phyloP scores from a whole-genome alignment of 1,284 basidiomycete genomes.

The Sporisorium graminicola region DNA sequence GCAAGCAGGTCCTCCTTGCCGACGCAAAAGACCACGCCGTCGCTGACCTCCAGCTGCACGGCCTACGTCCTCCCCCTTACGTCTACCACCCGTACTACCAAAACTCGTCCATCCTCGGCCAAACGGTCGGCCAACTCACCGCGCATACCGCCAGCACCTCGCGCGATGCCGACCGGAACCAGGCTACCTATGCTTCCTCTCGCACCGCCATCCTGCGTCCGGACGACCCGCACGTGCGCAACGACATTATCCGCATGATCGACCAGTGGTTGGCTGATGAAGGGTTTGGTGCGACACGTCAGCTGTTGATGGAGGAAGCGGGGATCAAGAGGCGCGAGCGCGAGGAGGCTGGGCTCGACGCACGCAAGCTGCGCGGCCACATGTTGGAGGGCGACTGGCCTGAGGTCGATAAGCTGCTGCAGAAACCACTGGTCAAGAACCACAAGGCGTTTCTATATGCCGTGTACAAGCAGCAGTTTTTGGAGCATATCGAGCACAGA shows the following conservation, averaged over 20 bases:
- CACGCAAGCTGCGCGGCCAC: conserved; percentile 71
- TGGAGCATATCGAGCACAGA: conserved; percentile 73
- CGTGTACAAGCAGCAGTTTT: conserved; percentile 70
- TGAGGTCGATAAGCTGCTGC: conserved; percentile 70
- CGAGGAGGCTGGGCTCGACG: conserved; percentile 66
- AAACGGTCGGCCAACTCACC: conserved; percentile 32
- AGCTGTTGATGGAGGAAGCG: conserved; percentile 71
- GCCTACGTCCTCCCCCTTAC: conserved; percentile 52
- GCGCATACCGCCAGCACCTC: conserved; percentile 27
- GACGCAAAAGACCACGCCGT: conserved; percentile 57
- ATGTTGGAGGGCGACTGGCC: conserved; percentile 72
- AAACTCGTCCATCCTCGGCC: conserved; percentile 45
- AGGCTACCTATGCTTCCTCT: conserved; percentile 41
- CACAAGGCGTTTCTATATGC: conserved; percentile 72
- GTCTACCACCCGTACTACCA: conserved; percentile 44
- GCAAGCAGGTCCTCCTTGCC: conserved; percentile 56
- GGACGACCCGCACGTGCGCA: conserved; percentile 53
- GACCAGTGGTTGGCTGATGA: conserved; percentile 71
- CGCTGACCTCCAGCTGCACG: conserved; percentile 59
- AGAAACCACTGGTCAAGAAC: conserved; percentile 71
- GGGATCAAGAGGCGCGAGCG: conserved; percentile 63
- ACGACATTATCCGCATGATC: conserved; percentile 69
- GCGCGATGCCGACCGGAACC: conserved; percentile 31
- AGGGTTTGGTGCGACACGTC: conserved; percentile 69
- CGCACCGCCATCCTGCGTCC: conserved; percentile 62